Base-by-base conservation (phyloP, 2,329 filamentous ascomycete species). In the Fusarium torulosum region DNA sequence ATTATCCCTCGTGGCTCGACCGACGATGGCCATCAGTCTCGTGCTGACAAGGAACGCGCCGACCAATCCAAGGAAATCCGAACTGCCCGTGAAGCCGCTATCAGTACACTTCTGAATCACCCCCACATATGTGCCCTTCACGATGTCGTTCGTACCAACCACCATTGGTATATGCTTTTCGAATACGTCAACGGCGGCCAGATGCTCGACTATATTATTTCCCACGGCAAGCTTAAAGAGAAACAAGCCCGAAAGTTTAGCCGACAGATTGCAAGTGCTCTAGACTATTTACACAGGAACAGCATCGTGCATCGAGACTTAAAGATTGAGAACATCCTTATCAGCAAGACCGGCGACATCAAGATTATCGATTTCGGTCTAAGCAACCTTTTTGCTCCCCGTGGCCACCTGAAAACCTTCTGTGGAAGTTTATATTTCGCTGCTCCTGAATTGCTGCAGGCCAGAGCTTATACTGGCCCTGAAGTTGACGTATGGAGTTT, bases 121-220 rank as follows among this genome's bases (percentile, higher is more conserved):
- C 96, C 95, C 15, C 96, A 97, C 76, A 96, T 99, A 59, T 98
- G 96, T 78, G 94, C 92, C 60, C 92, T 99, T 86, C 90, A 94
- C 69, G 96, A 99, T 80, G 94, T 97, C 25, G 91, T 98, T 57
- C 91, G 94, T 59, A 98, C 96, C 50, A 95, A 96, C 75, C 96
- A 97, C 78, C 96, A 99, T 80, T 99, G 96, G 96, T 99, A 99
- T 80, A 99, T 99, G 96, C 89, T 99, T 51, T 99, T 97, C 76
- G 96, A 99, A 81, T 97, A 96, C 78, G 96, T 99, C 79, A 97
- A 99, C 76, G 96, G 96, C 46, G 96, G 96, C 19, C 96, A 99
- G 81, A 98, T 99, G 96, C 89, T 99, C 64, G 96, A 99, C 82
- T 99, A 98, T 80, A 99, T 99, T 78, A 99, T 99, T 76, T 97